Evolutionary conservation across 1,139 yeast species (phyloP).

Genomic region (Diutina mesorugosa): DNA sequence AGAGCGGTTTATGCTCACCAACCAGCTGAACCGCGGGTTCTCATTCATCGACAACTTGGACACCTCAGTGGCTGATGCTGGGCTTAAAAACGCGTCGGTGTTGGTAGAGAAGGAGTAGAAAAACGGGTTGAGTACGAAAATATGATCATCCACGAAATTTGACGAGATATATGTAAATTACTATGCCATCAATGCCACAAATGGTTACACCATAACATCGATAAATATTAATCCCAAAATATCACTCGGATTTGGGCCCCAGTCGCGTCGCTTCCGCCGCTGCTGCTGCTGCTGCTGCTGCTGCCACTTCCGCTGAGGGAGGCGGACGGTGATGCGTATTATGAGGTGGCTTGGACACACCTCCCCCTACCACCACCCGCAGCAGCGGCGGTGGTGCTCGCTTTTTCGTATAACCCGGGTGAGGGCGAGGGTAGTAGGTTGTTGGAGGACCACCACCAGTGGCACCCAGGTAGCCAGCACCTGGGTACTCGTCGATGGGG

Average conservation of each 20-base stretch:
- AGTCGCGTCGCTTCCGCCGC: background rate
- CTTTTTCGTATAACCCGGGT: background rate
- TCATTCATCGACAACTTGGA: conserved; percentile 43
- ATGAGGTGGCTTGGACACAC: background rate
- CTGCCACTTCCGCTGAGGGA: background rate
- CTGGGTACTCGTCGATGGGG: background rate
- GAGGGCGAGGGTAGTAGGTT: background rate
- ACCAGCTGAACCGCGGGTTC: conserved; percentile 25
- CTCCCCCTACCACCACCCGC: background rate
- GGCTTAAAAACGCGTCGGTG: conserved; percentile 70
- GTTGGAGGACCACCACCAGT: background rate
- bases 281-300: background rate
- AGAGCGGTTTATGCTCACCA: conserved; percentile 34
- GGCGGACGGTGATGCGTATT: background rate
- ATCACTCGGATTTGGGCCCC: background rate
- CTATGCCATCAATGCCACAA: background rate
- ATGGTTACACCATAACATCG: background rate
- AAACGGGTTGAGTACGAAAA: too few species aligned
- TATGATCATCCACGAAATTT: background rate
- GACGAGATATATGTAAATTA: background rate
- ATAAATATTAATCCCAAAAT: background rate
- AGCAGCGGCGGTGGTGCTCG: background rate
- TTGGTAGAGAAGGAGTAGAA: conserved; percentile 39
- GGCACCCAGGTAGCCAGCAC: conserved; percentile 1
- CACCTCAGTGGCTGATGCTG: conserved; percentile 57